Base-by-base conservation (phyloP, 257 asterid genomes). In the Solanum gracilifrons region DNA sequence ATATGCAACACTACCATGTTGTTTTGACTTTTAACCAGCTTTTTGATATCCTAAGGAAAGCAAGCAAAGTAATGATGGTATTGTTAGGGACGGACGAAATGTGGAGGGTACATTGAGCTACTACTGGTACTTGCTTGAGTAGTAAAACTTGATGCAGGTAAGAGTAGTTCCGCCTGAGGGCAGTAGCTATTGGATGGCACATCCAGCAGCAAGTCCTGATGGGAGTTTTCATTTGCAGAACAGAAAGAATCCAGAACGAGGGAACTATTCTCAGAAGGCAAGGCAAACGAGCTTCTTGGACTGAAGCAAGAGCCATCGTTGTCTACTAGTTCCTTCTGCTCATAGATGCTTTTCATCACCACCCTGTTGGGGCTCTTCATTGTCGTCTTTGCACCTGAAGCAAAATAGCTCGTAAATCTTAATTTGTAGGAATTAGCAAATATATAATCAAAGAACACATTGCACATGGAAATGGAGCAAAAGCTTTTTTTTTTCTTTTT, bases 101-200 rank as follows among this genome's bases (percentile, higher is more conserved):
- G 88, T 6, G 93, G 93, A 79, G 85, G 85, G 90, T 90, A 92
- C 39, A 89, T 92, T 25, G 96, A 92, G 91, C 93, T 93, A 89
- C 93, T 93, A 88, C 94, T 90, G 84, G 94, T 88, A 87, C 97
- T 95, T 68, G 94, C 96, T 87, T 88, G 95, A 60, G 93, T 91
- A 84, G 90, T 92, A 88, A 90, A 90, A 86, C 92, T 92, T 12
- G 94, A 72, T 79, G 85, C 72, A 20, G 93, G 94, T 88, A 51
- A 93, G 93, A 94, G 93, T 43, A 95, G 95, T 89, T 95, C 98
- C 35, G 98, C 96, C 90, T 93, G 96, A 43, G 98, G 96, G 88
- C 92, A 93, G 77, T 92, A 94, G 87, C 94, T 88, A 64, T 89
- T 91, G 75, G 95, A 94, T 13, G 98, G 98, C 74, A 94, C 90